Percentiles rank a stretch among this genome's conserved stretches.
These are phyloP conservation scores for Pythium scleroteichum DNA, from an alignment of 352 stramenopile species.

Conservation along the genomic window DNA sequence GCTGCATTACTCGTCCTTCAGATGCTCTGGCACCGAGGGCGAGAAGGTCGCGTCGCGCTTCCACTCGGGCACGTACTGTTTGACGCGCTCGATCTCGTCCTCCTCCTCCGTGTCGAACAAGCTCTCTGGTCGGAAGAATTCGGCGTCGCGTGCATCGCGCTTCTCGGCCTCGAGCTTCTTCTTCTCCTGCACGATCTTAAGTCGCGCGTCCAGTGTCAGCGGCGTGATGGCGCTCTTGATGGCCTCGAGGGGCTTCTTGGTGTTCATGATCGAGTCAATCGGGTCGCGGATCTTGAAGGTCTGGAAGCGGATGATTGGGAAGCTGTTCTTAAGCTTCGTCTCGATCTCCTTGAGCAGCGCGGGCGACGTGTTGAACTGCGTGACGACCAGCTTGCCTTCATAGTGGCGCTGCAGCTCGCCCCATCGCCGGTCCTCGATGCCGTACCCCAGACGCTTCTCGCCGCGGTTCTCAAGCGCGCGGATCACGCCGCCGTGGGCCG, in stretches of 20 bases:
- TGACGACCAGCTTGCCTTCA: slow-evolving; percentile 82
- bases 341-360: slow-evolving; percentile 69
- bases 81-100: slow-evolving; percentile 65
- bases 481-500: slow-evolving; percentile 68
- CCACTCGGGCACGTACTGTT: slow-evolving; percentile 83
- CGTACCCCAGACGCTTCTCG: slow-evolving; percentile 82
- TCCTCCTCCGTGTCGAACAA: slow-evolving; percentile 65
- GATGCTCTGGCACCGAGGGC: slow-evolving; percentile 60
- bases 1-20: slow-evolving; percentile 44
- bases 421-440: slow-evolving; percentile 84
- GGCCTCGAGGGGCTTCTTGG: slow-evolving; percentile 62
- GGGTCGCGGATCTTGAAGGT: slow-evolving; percentile 87
- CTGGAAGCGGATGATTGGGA: slow-evolving; percentile 83
- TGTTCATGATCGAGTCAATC: slow-evolving; percentile 84
- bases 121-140: slow-evolving; percentile 48
- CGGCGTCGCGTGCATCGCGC: slow-evolving; percentile 23
- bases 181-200: slow-evolving; percentile 36
- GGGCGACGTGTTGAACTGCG: slow-evolving; percentile 84
- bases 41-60: slow-evolving; percentile 78
- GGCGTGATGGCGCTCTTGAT: slow-evolving; percentile 60
- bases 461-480: slow-evolving; percentile 78
- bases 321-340: slow-evolving; percentile 84
- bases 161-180: slow-evolving; percentile 40
- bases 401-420: slow-evolving; percentile 85
- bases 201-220: slow-evolving; percentile 28